Base-by-base conservation (phyloP, 768 basidiomycete species). In the Gymnopilus dilepis region DNA sequence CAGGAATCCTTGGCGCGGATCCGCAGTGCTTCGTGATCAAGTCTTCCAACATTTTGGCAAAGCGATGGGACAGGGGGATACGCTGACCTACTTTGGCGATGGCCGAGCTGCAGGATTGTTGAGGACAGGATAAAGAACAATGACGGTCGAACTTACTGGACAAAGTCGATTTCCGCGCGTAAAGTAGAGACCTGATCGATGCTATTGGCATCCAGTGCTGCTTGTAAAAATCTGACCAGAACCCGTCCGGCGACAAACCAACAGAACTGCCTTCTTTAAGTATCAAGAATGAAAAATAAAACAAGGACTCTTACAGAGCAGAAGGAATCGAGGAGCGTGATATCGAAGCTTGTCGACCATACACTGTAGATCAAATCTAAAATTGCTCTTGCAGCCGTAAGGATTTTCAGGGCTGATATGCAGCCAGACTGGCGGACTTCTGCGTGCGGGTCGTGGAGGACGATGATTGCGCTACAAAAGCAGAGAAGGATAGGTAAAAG, bases 371-470 rank as follows among this genome's bases (percentile, higher is more conserved):
- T 82, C 15, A 90, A 75, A 64, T 91, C 86, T 42, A 92, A 75
- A 40, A 90, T 85, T 0, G 83, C 80, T 50, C 91, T 82, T 2
- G 90, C 84, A 24, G 90, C 85, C 0, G 82, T 82, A 7, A 92
- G 75, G 30, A 92, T 86, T 67, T 85, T 89, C 65, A 86, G 79
- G 13, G 90, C 87, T 41, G 89, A 91, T 41, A 86, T 79, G 65
- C 90, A 92, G 34, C 84, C 84, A 17, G 80, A 79, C 47, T 73
- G 76, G 24, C 79, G 77, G 48, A 89, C 78, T 60, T 85, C 82
- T 17, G 90, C 89, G 67, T 91, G 90, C 3, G 90, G 89, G 64
- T 93, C 91, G 66, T 92, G 91, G 41, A 93, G 74, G 19, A 91
- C 77, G 54, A 93, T 88, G 13, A 77, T 84, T 6, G 88, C 84